Conservation (phyloP, 78 protist species). For the Mastigamoeba balamuthi region DNA sequence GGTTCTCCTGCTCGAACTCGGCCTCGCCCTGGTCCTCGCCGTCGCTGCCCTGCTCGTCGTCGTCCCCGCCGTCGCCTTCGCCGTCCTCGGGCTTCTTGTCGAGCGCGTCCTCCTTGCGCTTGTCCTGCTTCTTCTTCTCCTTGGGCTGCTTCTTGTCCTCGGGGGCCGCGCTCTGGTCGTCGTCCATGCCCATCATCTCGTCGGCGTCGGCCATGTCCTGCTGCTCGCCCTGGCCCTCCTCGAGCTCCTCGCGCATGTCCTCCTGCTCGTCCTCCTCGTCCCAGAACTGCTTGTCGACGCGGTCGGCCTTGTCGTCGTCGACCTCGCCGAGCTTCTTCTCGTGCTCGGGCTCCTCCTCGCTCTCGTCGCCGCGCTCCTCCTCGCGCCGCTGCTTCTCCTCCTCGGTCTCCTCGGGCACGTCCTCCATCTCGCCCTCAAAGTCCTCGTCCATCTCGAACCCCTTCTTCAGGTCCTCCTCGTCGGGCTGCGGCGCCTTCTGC, state of each 20-base stretch:
- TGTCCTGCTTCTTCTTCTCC: slow-evolving; percentile 8
- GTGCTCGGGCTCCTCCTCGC: too few species aligned
- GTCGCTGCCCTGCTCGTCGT: slow-evolving; percentile 9
- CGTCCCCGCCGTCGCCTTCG: slow-evolving; percentile 28
- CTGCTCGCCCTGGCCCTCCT: slow-evolving; percentile 42
- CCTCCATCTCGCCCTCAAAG: slow-evolving; percentile 73
- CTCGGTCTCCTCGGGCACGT: slow-evolving; percentile 54
- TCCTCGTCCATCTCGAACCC: slow-evolving; percentile 77
- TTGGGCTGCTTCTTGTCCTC: slow-evolving; percentile 22
- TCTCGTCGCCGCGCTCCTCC: too few species aligned
- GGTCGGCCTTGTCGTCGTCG: slow-evolving; percentile 33
- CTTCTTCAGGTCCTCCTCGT: slow-evolving; percentile 28
- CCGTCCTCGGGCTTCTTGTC: slow-evolving; percentile 22
- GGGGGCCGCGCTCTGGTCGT: slow-evolving; percentile 1
- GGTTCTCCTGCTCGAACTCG: slow-evolving; percentile 37
- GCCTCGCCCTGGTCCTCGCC: too few species aligned
- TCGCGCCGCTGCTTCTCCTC: slow-evolving; percentile 20
- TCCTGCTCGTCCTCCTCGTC: slow-evolving; percentile 63
- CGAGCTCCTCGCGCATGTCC: slow-evolving; percentile 52
- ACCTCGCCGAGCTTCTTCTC: slow-evolving; percentile 66
- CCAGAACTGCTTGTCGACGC: slow-evolving; percentile 76
- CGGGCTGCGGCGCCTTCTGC: slow-evolving; percentile 19
- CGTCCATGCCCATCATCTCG: slow-evolving; percentile 37
- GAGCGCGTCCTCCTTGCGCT: slow-evolving; percentile 14
- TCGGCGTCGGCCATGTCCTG: slow-evolving; percentile 12